Base-by-base conservation (phyloP, 176 grass and related monocot genomes). In the barley (Hordeum vulgare) region DNA sequence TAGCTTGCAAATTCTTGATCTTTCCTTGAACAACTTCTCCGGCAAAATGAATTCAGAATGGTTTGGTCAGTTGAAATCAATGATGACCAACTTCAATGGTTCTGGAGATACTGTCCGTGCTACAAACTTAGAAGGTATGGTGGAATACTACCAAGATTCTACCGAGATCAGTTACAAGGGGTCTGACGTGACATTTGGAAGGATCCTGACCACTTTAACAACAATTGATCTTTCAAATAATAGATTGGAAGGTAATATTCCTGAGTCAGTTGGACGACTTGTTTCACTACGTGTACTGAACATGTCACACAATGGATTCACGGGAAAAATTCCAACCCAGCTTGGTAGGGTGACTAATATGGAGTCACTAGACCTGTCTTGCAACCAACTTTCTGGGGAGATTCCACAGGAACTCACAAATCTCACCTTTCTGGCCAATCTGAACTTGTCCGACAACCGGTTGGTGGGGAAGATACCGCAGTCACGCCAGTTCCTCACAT, bases 391-490 rank as follows among this genome's bases (percentile, higher is more conserved):
- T 0, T 67, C 44, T 1, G 61, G 85, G 12, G 26, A 76, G 9
- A 87, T 82, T 28, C 61, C 85, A 0, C 18, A 60, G 3, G 76
- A 79, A 25, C 66, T 90, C 1, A 74, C 84, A 26, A 12, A 78
- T 0, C 74, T 93, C 1, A 90, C 57, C 18, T 93, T 47, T 56
- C 66, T 85, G 4, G 21, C 7, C 10, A 4, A 0, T 3, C 23
- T 90, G 4, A 87, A 93, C 26, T 41, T 93, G 15, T 90, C 84
- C 1, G 21, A 35, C 36, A 93, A 93, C 11, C 66, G 75, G 8
- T 64, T 90, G 21, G 24, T 39, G 1, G 88, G 91, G 13, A 15
- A 51, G 11, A 85, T 88, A 82, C 88, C 85, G 0, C 35, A 82
- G 11, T 54, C 10, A 0, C 7, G 0, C 0, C 83, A 86, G 4